Base-by-base conservation (phyloP, 805 yeast species). In the Cyberlindnera amylophila region DNA sequence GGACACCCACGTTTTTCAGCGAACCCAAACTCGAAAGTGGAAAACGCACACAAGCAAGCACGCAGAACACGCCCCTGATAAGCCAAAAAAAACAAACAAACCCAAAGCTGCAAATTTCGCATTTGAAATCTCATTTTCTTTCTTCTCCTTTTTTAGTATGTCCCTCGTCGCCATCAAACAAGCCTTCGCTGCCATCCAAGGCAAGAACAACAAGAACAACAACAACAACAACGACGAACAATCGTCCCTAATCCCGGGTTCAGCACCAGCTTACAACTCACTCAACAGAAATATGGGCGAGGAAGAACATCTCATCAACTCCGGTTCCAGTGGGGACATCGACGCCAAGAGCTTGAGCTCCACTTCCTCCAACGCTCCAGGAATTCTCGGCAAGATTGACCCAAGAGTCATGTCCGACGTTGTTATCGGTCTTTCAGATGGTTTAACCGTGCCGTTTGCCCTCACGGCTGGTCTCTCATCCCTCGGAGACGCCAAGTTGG, bases 391-490 rank as follows among this genome's bases (percentile, higher is more conserved):
- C 30, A 74, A 68, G 35, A 71, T 85, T 39, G 93, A 85, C 59
- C 99, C 99, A 9, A 79, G 99, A 62, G 90, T 90, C 19, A 86
- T 91, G 83, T 82, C 93, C 35, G 98, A 91, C 63, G 74, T 86
- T 42, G 88, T 91, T 52, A 91, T 91, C 58, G 99, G 99, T 5
- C 75, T 91, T 38, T 82, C 93, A 28, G 99, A 91, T 62, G 99
- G 99, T 4, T 74, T 91, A 51, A 91, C 98, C 0, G 99, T 91
- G 32, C 99, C 99, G n/a, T 91, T 91, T 72, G 99, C 99, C 2
- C 74, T 93, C 53, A 93, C 98, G 1, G 98, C 99, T 0, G 99
- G 98, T 37, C 74, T 91, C 42, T 84, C 96, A 1, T 82, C 95
- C 1, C 74, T 91, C 40, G 99, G 99, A 40, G 86, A 87, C 62